Base-by-base conservation (phyloP, 495 filamentous ascomycete species). In the Aspergillus haitiensis region DNA sequence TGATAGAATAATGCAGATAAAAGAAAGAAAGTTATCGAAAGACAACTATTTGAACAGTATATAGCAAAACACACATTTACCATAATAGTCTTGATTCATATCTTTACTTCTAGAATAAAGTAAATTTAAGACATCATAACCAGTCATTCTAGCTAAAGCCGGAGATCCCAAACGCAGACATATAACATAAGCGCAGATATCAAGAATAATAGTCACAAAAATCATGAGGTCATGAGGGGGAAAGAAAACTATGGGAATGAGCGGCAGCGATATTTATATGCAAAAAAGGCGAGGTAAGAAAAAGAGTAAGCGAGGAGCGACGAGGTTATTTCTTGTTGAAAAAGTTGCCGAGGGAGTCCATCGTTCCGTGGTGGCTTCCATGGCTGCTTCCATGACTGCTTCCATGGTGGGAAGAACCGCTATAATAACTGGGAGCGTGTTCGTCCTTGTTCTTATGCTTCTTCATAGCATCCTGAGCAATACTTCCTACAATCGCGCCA, bases 401-500 rank as follows among this genome's bases (percentile, higher is more conserved):
- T 51, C 67, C 58, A 48, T 57, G 58, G 21, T 62, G 56, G 10
- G 58, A 64, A 27, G 64, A 66, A 10, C 62, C 63, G 18, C 66
- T 65, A 36, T 66, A 62, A 52, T 60, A 51, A 35, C 60, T 65
- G 31, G 61, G 63, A 58, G 63, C 42, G 15, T 62, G 33, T 48
- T 70, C 55, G 8, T 72, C 68, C 64, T 68, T 71, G 61, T 71
- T 58, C 64, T 69, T 70, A 65, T 75, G 70, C 69, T 78, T 75
- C 75, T 79, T 78, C 48, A 76, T 59, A 12, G 72, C 73, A 35
- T 80, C 76, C 59, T 80, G 71, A 15, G 75, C 73, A 31, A 81
- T 72, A 63, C 73, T 76, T 15, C 78, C 78, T 6, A 79, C 70
- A 64, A 81, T 76, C 39, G 78, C 78, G 45, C 78, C 78, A 63